Base-by-base conservation (phyloP, 768 basidiomycete species). In the Kwoniella dendrophila region DNA sequence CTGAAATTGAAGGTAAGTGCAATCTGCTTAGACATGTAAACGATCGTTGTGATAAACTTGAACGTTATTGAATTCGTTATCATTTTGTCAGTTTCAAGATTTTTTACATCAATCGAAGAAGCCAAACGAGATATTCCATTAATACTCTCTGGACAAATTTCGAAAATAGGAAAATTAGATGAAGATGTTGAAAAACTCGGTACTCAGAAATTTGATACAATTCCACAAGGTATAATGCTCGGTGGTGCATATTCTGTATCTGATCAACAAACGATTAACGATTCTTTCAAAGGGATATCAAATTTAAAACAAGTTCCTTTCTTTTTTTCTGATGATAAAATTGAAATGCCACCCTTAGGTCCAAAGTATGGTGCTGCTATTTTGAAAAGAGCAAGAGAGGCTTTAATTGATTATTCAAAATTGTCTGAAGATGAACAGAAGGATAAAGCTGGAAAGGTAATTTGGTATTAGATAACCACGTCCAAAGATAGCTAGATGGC, bases 61-160 rank as follows among this genome's bases (percentile, higher is more conserved):
- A 6, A 18, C 20, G 24, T 34, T 5, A 22, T 18, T 14, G 8
- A 14, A 36, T 18, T 36, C 34, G 26, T 5, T 52, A 18, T 22
- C 20, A 26, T 14, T n/a, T 24, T 56, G 20, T 34, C 47, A 57
- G 40, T 57, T 18, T n/a, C 26, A 8, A 29, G 56, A 33, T 57
- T 45, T 43, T 45, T 57, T 30, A 55, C 36, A 20, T 40, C 41
- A 12, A 11, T 55, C 22, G 38, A 55, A 29, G 8, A 11, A 5
- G 41, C 36, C 7, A 22, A 38, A 47, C 1, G 7, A 47, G 44
- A 48, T 6, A 40, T 34, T 30, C 56, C 32, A 27, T 30, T 44
- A 14, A n/a, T 57, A 20, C 29, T 34, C 18, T 57, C 56, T 32
- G 26, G 20, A 7, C 29, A 57, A 24, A 12, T 16, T 20, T n/a